Conservation (phyloP, 108 stramenopile species). For the Skeletonema menzelii region DNA sequence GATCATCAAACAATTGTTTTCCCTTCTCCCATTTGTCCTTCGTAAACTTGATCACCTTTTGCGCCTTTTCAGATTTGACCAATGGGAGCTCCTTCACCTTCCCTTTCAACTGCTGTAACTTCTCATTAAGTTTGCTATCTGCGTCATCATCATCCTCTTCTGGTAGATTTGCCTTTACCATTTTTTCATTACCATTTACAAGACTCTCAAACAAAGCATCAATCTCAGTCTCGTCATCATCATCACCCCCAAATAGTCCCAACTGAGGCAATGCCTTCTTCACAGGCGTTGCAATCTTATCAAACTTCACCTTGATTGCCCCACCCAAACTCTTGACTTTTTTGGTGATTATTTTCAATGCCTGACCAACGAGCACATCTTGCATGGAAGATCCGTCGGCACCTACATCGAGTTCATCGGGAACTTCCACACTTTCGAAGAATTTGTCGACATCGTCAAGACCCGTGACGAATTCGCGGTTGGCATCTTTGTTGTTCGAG, state of each 20-base stretch:
- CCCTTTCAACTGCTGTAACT: not conserved
- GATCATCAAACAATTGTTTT: slow-evolving; percentile 26
- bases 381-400: slow-evolving; percentile 81
- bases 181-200: not conserved
- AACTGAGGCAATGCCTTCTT: slow-evolving; percentile 26
- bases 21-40: slow-evolving; percentile 35
- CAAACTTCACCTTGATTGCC: slow-evolving; percentile 23
- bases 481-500: slow-evolving; percentile 38
- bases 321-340: slow-evolving; percentile 25
- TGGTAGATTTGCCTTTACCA: not conserved
- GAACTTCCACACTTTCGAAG: slow-evolving; percentile 76
- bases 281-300: slow-evolving; percentile 14
- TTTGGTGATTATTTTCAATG: slow-evolving; percentile 62
- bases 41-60: slow-evolving; percentile 31
- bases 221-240: not conserved
- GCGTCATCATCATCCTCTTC: slow-evolving; percentile 10
- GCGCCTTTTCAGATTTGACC: slow-evolving; percentile 19
- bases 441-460: slow-evolving; percentile 85
- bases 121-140: not conserved
- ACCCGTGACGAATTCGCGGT: slow-evolving; percentile 77
- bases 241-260: slow-evolving; percentile 1
- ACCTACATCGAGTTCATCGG: slow-evolving; percentile 86
- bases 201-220: not conserved
- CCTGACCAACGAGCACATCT: slow-evolving; percentile 73
- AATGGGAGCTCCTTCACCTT: slow-evolving; percentile 17